Conservation (phyloP, 2,329 filamentous ascomycete genomes). For the Arthrobotrys entomopaga region DNA sequence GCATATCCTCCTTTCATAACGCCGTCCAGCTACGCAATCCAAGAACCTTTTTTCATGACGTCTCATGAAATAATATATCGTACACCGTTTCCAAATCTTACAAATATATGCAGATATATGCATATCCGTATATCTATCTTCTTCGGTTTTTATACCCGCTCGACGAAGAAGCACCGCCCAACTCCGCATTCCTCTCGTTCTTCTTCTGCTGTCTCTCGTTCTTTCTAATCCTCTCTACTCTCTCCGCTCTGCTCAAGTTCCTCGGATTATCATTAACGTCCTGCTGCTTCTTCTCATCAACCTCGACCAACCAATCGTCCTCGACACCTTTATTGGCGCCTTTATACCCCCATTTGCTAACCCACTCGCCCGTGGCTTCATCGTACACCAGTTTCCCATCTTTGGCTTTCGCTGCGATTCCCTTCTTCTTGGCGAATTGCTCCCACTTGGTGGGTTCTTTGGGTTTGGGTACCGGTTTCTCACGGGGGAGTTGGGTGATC, state of each 20-base stretch:
- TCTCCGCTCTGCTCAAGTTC: slow-evolving; percentile 71
- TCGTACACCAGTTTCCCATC: slow-evolving; percentile 86
- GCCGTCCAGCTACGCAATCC: slow-evolving; percentile 24
- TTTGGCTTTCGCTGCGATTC: slow-evolving; percentile 87
- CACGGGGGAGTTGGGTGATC: slow-evolving; percentile 79
- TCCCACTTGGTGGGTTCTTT: slow-evolving; percentile 94
- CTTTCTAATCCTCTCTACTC: slow-evolving; percentile 73
- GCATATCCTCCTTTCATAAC: slow-evolving; percentile 35
- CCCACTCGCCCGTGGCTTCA: slow-evolving; percentile 85
- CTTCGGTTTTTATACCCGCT: slow-evolving; percentile 50
- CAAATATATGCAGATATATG: no score
- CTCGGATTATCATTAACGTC: slow-evolving; percentile 66
- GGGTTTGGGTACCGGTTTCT: slow-evolving; percentile 85
- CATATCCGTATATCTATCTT: slow-evolving; percentile 19
- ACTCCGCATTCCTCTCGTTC: slow-evolving; percentile 68
- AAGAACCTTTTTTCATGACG: background rate
- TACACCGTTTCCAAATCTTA: slow-evolving; percentile 10
- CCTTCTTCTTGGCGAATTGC: slow-evolving; percentile 95
- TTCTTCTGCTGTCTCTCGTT: slow-evolving; percentile 74
- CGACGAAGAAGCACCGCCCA: slow-evolving; percentile 7
- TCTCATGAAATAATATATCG: slow-evolving; percentile 26
- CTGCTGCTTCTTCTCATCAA: slow-evolving; percentile 80
- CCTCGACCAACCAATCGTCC: slow-evolving; percentile 89
- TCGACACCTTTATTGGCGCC: slow-evolving; percentile 86
- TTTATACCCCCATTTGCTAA: slow-evolving; percentile 94